Evolutionary conservation across 768 basidiomycete genomes (phyloP).

Genomic region (Pleurotus eryngii): DNA sequence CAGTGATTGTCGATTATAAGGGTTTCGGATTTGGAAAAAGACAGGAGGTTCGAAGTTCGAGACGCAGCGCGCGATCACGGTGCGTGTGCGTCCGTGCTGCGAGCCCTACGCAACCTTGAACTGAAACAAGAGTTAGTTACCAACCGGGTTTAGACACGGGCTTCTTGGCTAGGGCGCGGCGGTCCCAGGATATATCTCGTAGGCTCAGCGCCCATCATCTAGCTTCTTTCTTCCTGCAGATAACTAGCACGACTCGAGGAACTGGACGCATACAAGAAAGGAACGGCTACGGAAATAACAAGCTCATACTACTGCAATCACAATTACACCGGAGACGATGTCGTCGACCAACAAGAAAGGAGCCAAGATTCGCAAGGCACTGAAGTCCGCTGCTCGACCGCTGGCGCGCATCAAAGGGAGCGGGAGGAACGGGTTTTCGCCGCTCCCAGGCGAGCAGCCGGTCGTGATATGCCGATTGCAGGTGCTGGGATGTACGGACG

Average conservation of each 20-base stretch:
- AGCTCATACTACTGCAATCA: too few relatives aligned
- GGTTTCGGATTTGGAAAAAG: too few relatives aligned
- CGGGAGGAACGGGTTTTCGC: constrained; percentile 29
- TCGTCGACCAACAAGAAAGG: constrained; percentile 20
- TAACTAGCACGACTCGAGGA: too few relatives aligned
- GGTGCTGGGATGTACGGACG: constrained; percentile 58
- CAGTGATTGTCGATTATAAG: too few relatives aligned
- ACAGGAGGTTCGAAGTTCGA: too few relatives aligned
- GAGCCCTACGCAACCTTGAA: too few relatives aligned
- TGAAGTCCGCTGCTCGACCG: constrained; percentile 56
- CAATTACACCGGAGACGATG: constrained; percentile 21
- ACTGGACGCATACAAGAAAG: too few relatives aligned
- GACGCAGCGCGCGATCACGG: too few relatives aligned
- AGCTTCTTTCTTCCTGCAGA: neutral
- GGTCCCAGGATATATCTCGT: neutral
- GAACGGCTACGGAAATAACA: too few relatives aligned
- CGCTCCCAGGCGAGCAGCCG: constrained; percentile 60
- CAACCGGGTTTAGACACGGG: too few relatives aligned
- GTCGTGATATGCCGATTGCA: constrained; percentile 66
- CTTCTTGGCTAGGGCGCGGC: neutral
- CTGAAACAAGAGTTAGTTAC: too few relatives aligned
- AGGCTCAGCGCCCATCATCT: constrained; percentile 9
- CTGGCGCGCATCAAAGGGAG: constrained; percentile 42
- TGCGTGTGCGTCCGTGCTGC: too few relatives aligned
- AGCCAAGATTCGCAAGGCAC: constrained; percentile 54